phyloP scores from a whole-genome alignment of 2,329 filamentous ascomycete genomes.

The Fusarium sp. region DNA sequence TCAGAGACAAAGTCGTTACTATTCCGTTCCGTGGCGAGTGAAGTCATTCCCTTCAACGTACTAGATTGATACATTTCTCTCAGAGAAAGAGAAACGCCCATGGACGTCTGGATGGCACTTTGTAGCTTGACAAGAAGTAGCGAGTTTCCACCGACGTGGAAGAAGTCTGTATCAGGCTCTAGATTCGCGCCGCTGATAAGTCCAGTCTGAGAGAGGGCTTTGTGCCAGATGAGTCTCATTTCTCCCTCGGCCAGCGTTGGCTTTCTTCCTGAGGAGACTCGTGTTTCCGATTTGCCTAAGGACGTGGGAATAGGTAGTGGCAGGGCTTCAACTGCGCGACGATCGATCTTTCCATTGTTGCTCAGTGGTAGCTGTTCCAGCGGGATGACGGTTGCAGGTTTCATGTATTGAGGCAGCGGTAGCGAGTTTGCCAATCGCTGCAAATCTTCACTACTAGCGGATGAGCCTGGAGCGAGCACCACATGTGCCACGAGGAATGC shows the following conservation, averaged over 20 bases:
- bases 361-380: neutral
- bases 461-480: fast-evolving
- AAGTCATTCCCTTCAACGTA: neutral
- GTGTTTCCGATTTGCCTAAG: too few relatives aligned
- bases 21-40: neutral
- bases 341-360: slow-evolving; percentile 2
- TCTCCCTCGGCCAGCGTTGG: neutral
- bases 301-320: neutral
- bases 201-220: neutral
- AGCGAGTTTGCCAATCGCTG: neutral
- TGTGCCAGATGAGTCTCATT: slow-evolving; percentile 8
- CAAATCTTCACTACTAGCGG: fast-evolving
- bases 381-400: neutral
- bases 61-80: slow-evolving; percentile 1
- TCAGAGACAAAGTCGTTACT: neutral
- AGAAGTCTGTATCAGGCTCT: neutral
- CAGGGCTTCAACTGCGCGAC: neutral
- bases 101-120: slow-evolving; percentile 8
- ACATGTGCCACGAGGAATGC: neutral
- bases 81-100: neutral
- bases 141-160: slow-evolving; percentile 5
- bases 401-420: slow-evolving; percentile 8
- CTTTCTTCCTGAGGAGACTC: neutral
- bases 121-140: neutral
- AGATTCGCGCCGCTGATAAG: fast-evolving